Base-by-base conservation (phyloP, 805 yeast genomes). In the Barnettozyma botsteinii region DNA sequence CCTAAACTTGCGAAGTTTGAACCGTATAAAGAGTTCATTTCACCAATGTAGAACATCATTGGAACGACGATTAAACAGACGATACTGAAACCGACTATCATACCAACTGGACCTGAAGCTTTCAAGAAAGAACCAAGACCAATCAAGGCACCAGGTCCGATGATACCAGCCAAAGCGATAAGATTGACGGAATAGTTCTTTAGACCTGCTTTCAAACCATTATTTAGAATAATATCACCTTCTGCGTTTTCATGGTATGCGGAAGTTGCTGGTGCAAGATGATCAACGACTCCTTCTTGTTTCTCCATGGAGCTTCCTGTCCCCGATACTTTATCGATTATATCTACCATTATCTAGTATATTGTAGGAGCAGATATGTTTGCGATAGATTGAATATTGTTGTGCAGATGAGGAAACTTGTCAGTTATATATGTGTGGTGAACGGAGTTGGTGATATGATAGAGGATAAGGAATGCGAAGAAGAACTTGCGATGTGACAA, bases 141-240 rank as follows among this genome's bases (percentile, higher is more conserved):
- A 20, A 77, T 67, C 36, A 75, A 61, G 21, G 69, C 70, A 45
- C 81, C 82, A 1, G 81, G 81, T 0, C 82, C 82, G 40, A 77
- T 72, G 37, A 77, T 69, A 30, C 81, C 81, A 20, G 80, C 77
- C 8, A 75, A 49, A 4, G 77, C 77, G 38, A 75, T 65, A 40
- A 75, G 52, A 12, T 77, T 68, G 29, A 73, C 63, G 51, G 72
- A 77, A 42, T 77, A 57, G 47, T 73, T 71, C 46, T 72, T 72
- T 18, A 74, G 60, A 18, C 67, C 71, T 42, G 74, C 64, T 43
- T 70, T 69, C 30, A 72, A 54, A 11, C 69, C 62, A 9, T 62
- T 53, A 11, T 52, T 46, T 13, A 63, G 55, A 25, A 64, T 57
- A 13, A 56, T 37, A 19, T 55, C 59, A 19, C 59, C 60, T 0